Percentiles rank a stretch among this genome's conserved stretches.
phyloP scores from a whole-genome alignment of 164 flowering plant species.

The Protea cynaroides region DNA sequence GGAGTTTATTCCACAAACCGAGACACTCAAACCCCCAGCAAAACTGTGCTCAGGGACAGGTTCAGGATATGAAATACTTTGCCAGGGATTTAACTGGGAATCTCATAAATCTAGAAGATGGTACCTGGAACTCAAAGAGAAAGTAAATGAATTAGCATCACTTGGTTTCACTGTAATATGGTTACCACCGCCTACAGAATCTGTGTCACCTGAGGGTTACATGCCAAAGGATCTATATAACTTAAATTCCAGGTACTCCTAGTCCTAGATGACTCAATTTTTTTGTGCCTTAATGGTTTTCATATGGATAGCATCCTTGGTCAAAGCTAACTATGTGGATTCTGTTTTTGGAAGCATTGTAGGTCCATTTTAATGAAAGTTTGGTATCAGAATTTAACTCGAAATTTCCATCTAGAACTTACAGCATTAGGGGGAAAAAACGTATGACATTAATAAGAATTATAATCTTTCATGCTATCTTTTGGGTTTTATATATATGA shows the following conservation, averaged over 20 bases:
- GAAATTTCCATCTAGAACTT: background rate
- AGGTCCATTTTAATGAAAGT: background rate
- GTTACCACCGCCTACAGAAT: conserved; percentile 97
- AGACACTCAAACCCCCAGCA: conserved; percentile 30
- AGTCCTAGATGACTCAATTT: background rate
- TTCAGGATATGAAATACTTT: conserved; percentile 82
- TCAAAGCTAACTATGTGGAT: too few species aligned
- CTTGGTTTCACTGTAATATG: conserved; percentile 85
- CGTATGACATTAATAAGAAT: too few species aligned
- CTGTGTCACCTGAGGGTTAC: conserved; percentile 98
- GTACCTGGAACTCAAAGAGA: conserved; percentile 74
- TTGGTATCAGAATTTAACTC: background rate
- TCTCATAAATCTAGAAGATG: conserved; percentile 93
- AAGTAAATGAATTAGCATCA: conserved; percentile 59
- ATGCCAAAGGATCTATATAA: conserved; percentile 95
- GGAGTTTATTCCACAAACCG: conserved; percentile 34
- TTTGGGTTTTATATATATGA: too few species aligned
- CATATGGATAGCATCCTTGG: too few species aligned
- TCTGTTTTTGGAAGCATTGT: background rate
- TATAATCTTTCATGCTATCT: too few species aligned
- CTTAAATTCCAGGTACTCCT: conserved; percentile 80
- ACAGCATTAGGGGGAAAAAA: too few species aligned
- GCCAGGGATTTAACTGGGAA: conserved; percentile 99
- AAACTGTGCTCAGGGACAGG: conserved; percentile 76
- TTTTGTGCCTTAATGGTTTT: background rate